Conservation (phyloP, 805 yeast species). For the Wickerhamomyces alni region DNA sequence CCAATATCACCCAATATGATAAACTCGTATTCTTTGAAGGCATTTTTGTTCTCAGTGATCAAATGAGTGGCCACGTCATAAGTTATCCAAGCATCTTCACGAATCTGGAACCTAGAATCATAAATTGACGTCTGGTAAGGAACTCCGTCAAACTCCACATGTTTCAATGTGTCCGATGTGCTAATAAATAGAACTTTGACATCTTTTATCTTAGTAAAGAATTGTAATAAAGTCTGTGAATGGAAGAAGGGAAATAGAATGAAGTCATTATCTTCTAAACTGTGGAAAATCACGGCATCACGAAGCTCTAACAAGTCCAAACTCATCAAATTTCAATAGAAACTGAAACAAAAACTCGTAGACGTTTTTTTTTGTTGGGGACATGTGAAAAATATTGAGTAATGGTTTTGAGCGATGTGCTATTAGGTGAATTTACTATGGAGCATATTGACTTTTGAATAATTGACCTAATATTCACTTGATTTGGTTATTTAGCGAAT, state of each 20-base stretch:
- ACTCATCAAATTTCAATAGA: no score
- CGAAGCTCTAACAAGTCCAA: no score
- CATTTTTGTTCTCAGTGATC: background rate
- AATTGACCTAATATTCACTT: no score
- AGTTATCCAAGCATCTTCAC: conserved; percentile 1
- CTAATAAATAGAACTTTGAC: background rate
- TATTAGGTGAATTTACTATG: no score
- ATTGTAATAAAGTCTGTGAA: background rate
- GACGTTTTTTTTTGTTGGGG: no score
- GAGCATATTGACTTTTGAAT: no score
- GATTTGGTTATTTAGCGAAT: no score
- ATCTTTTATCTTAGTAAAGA: background rate
- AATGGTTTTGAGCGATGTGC: no score
- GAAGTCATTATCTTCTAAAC: background rate
- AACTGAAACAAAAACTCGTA: no score
- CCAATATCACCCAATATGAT: conserved; percentile 4
- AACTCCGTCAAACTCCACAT: background rate
- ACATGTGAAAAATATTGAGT: no score
- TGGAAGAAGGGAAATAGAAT: background rate
- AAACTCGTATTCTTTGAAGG: conserved; percentile 4
- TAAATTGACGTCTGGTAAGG: conserved; percentile 2
- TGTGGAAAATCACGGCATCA: no score
- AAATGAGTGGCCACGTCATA: conserved; percentile 1
- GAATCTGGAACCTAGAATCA: background rate
- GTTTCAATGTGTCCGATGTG: background rate